Percentiles rank a stretch among this genome's conserved stretches.
Evolutionary conservation across 2,329 filamentous ascomycete species (phyloP).

Genomic region (Fusarium abutilonis): DNA sequence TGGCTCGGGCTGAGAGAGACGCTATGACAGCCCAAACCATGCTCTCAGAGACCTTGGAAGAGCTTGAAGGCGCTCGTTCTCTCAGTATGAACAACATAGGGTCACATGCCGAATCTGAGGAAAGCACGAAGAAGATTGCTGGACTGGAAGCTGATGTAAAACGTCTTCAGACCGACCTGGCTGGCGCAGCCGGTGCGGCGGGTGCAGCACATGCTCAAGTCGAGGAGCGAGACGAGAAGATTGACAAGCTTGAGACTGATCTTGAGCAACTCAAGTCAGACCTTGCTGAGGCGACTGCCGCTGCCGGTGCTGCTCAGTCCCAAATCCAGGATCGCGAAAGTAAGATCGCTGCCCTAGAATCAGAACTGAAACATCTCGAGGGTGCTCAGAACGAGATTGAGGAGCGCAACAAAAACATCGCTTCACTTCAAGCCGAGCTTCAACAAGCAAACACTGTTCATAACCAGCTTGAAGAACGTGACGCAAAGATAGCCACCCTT

Average conservation of each 20-base stretch:
- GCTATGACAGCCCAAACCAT: constrained; percentile 56
- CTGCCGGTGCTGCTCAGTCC: constrained; percentile 21
- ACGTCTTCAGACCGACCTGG: constrained; percentile 41
- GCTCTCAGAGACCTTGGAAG: constrained; percentile 58
- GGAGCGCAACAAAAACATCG: constrained; percentile 30
- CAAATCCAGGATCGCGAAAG: constrained; percentile 39
- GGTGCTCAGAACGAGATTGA: constrained; percentile 34
- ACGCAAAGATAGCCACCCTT: constrained; percentile 54
- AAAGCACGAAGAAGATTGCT: constrained; percentile 51
- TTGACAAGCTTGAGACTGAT: constrained; percentile 52
- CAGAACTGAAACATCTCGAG: constrained; percentile 31
- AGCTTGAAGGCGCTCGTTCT: constrained; percentile 55
- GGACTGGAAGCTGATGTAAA: constrained; percentile 54
- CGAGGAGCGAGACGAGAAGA: constrained; percentile 52
- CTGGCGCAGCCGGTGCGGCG: constrained; percentile 38
- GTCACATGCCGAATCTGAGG: constrained; percentile 40
- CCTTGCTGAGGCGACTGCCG: constrained; percentile 28
- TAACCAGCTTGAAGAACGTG: constrained; percentile 48
- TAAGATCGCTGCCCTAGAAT: constrained; percentile 35
- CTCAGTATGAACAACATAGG: constrained; percentile 39
- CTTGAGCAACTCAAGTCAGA: constrained; percentile 32
- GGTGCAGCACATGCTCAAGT: constrained; percentile 42
- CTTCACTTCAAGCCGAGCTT: constrained; percentile 48
- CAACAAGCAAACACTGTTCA: constrained; percentile 29
- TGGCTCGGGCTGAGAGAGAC: constrained; percentile 53